Evolutionary conservation across 2,329 filamentous ascomycete species (phyloP).

Genomic region (Albophoma yamanashiensis): DNA sequence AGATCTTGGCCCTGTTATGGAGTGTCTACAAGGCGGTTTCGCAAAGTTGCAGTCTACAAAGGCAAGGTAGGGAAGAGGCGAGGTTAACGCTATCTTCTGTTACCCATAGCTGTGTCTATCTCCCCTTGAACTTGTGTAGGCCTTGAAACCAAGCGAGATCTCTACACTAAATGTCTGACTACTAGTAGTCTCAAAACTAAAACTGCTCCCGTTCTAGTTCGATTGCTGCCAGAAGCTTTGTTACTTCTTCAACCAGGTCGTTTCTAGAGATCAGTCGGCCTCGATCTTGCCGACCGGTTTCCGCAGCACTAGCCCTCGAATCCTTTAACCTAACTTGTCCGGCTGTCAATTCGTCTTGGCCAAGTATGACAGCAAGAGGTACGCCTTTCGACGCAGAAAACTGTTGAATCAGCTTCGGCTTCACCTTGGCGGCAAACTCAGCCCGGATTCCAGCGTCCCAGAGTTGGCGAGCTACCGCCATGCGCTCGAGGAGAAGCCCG

Average conservation of each 20-base stretch:
- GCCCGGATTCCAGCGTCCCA: constrained; percentile 79
- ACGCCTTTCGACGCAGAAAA: constrained; percentile 88
- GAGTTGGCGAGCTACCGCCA: constrained; percentile 63
- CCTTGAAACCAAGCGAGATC: no score
- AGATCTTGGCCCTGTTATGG: no score
- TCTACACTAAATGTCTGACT: no score
- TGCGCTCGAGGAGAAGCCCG: constrained; percentile 72
- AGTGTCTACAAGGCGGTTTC: no score
- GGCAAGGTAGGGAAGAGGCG: no score
- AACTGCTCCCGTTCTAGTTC: no score
- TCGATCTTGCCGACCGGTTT: not conserved
- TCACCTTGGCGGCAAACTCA: constrained; percentile 84
- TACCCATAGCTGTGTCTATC: no score
- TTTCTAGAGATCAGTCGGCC: not conserved
- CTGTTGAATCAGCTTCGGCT: constrained; percentile 78
- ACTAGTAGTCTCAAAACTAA: no score
- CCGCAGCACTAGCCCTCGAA: no score
- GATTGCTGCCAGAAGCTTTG: not conserved
- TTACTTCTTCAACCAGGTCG: not conserved
- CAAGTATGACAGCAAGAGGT: constrained; percentile 80
- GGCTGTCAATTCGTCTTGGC: constrained; percentile 75
- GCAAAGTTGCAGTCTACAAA: no score
- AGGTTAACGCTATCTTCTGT: no score
- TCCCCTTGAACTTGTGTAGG: no score
- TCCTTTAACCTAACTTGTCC: constrained; percentile 79